These are phyloP conservation scores for Suillus brevipes DNA, from an alignment of 768 basidiomycete genomes.

Conservation along the genomic window DNA sequence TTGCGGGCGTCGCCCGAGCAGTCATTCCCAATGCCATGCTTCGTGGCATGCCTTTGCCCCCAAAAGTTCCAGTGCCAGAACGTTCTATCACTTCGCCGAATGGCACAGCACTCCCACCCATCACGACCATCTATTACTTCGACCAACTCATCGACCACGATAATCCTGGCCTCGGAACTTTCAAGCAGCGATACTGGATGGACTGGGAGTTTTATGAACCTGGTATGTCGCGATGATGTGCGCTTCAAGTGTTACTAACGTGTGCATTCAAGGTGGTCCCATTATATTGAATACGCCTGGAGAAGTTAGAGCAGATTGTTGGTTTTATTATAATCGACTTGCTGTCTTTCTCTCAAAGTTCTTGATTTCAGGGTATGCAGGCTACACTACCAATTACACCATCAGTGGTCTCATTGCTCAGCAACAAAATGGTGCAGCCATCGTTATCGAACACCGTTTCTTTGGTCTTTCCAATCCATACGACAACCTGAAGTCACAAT, in stretches of 20 bases:
- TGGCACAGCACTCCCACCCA: not conserved
- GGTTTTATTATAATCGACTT: not conserved
- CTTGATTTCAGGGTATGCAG: constrained; percentile 27
- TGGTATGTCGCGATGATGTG: not conserved
- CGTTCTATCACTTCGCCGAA: not conserved
- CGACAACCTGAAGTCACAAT: constrained; percentile 55
- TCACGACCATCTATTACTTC: not conserved
- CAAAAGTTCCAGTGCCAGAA: not conserved
- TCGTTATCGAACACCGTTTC: constrained; percentile 73
- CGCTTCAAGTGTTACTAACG: not conserved
- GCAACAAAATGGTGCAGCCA: constrained; percentile 49
- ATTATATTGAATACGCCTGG: not conserved
- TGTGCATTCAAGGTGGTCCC: not conserved
- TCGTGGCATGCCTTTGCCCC: not conserved
- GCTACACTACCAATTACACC: constrained; percentile 62
- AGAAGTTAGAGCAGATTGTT: not conserved
- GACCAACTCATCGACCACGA: not conserved
- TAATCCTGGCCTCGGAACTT: not conserved
- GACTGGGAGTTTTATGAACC: not conserved
- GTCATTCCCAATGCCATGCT: not conserved
- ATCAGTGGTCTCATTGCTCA: constrained; percentile 49
- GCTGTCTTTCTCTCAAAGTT: not conserved
- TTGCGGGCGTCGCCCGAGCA: not conserved
- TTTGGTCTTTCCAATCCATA: constrained; percentile 73
- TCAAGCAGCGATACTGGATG: constrained; percentile 3